A percentile compares a stretch with the other conserved stretches of the same genome.
phyloP scores from a whole-genome alignment of 2,329 filamentous ascomycete genomes.

The Sporothrix euskadiensis region DNA sequence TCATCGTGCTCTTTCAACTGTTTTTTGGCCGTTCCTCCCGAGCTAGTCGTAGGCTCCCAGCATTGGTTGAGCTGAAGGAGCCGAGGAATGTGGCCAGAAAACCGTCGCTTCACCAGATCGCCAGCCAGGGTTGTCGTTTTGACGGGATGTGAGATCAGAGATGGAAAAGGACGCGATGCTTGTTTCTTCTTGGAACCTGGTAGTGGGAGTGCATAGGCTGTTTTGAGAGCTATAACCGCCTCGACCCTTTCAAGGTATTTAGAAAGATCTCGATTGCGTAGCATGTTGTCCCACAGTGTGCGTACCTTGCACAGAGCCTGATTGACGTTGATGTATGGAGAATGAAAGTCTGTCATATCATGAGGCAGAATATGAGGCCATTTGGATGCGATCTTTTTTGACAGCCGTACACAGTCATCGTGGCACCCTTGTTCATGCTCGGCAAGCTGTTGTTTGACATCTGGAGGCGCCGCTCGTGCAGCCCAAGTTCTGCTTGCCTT shows the following conservation, averaged over 20 bases:
- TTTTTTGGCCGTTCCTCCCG: no score
- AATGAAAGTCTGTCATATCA: neutral
- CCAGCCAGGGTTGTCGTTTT: neutral
- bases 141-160: neutral
- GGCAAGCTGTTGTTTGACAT: no score
- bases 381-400: neutral
- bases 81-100: neutral
- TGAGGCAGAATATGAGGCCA: conserved; percentile 7
- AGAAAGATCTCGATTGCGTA: conserved; percentile 50
- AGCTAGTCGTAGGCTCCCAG: neutral
- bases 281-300: conserved; percentile 51
- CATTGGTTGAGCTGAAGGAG: neutral
- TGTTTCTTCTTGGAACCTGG: neutral
- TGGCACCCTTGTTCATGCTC: neutral
- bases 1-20: conserved; percentile 27
- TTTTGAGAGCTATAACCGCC: neutral
- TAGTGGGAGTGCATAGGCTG: neutral
- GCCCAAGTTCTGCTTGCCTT: no score
- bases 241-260: conserved; percentile 49
- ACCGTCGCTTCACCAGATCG: neutral
- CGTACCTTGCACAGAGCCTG: conserved; percentile 44
- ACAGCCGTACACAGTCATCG: neutral
- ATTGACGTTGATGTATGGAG: conserved; percentile 41
- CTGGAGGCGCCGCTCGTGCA: no score
- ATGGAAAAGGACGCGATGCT: neutral